Percentiles rank a stretch among this genome's conserved stretches.
These are phyloP conservation scores for Fraxinus latifolia DNA, from an alignment of 305 asterid genomes.

Conservation along the genomic window DNA sequence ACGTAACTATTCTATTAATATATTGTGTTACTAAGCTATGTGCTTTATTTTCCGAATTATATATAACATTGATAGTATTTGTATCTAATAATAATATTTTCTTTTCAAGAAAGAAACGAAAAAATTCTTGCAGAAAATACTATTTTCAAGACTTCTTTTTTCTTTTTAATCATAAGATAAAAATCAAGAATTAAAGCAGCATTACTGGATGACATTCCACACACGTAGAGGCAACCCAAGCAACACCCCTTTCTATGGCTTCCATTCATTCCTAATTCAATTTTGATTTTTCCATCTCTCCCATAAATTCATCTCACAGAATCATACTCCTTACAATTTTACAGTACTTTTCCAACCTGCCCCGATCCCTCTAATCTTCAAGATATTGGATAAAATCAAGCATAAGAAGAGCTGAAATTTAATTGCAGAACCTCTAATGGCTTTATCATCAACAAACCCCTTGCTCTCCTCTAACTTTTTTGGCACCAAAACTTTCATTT, in stretches of 20 bases:
- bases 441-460: conserved; percentile 45
- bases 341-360: not conserved
- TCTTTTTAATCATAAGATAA: not conserved
- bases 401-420: not conserved
- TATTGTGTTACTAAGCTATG: not conserved
- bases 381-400: not conserved
- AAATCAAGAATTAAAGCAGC: conserved; percentile 4
- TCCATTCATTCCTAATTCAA: conserved; percentile 29
- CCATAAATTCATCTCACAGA: not conserved
- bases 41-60: too few relatives aligned
- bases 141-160: not conserved
- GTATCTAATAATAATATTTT: not conserved
- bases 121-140: not conserved
- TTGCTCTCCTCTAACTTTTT: conserved; percentile 54
- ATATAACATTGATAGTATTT: not conserved
- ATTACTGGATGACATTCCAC: conserved; percentile 45
- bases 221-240: conserved; percentile 52
- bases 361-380: conserved; percentile 18
- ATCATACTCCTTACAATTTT: not conserved
- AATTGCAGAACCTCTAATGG: conserved; percentile 37
- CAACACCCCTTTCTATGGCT: conserved; percentile 46
- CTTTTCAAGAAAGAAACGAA: not conserved
- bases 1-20: not conserved
- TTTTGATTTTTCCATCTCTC: not conserved
- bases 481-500: conserved; percentile 52